Conservation (phyloP, 192 early-diverging fungal species). For the Gryganskiella cystojenkinii region DNA sequence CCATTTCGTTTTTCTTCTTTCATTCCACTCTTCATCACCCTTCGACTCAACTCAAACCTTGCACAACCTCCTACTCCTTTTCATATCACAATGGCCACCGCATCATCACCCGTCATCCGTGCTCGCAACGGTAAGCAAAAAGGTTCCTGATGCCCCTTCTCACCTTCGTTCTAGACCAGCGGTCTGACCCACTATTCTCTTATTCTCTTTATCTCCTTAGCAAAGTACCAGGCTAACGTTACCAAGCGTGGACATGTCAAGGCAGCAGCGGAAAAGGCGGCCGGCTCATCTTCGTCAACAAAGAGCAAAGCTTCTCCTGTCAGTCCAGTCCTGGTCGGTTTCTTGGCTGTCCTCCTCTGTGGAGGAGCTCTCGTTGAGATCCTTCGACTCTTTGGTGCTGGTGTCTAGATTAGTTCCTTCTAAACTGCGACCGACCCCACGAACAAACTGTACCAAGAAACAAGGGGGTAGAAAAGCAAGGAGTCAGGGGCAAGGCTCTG, state of each 20-base stretch:
- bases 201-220: background rate
- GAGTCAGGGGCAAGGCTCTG: too few species aligned
- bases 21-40: background rate
- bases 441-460: background rate
- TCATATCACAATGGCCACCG: constrained; percentile 26
- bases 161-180: background rate
- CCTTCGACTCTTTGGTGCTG: constrained; percentile 30
- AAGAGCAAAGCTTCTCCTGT: constrained; percentile 1
- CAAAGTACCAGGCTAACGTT: constrained; percentile 49
- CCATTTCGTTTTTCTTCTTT: background rate
- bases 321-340: constrained; percentile 23
- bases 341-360: constrained; percentile 22
- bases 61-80: background rate
- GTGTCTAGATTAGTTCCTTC: constrained; percentile 1
- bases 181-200: background rate
- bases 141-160: background rate
- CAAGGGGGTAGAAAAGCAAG: too few species aligned
- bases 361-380: constrained; percentile 44
- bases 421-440: background rate
- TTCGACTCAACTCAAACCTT: background rate
- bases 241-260: constrained; percentile 38
- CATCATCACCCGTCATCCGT: constrained; percentile 32
- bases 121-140: constrained; percentile 38
- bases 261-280: background rate
- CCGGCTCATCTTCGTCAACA: too few species aligned